These are phyloP conservation scores for Neurospora tetraspora DNA, from an alignment of 495 filamentous ascomycete species.

Conservation along the genomic window DNA sequence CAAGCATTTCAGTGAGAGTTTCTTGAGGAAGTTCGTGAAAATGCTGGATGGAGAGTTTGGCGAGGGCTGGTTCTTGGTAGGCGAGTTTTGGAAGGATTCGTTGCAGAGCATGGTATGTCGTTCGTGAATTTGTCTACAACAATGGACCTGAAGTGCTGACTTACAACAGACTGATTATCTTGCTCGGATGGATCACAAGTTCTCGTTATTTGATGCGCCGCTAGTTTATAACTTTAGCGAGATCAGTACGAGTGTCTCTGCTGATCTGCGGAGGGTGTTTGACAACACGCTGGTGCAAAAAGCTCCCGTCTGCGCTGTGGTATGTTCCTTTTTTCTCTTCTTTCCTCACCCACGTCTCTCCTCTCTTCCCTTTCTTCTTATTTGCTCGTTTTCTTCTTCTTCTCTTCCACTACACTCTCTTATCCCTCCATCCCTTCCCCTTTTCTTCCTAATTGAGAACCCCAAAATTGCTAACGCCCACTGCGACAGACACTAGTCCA, in stretches of 20 bases:
- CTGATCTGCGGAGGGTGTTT: constrained; percentile 54
- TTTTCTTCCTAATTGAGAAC: not conserved
- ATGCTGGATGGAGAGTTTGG: constrained; percentile 41
- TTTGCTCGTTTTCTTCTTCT: too few relatives aligned
- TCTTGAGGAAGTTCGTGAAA: constrained; percentile 50
- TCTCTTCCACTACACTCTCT: not conserved
- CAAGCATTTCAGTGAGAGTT: constrained; percentile 59
- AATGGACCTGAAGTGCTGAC: not conserved
- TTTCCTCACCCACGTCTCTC: not conserved
- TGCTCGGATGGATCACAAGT: constrained; percentile 43
- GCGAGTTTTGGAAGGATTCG: constrained; percentile 60
- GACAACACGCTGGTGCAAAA: constrained; percentile 47
- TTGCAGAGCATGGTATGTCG: constrained; percentile 31
- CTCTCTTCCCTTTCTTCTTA: too few relatives aligned
- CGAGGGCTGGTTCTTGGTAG: constrained; percentile 53
- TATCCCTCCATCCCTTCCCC: not conserved
- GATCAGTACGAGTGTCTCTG: constrained; percentile 38
- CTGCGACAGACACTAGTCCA: constrained; percentile 33
- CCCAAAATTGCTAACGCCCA: not conserved
- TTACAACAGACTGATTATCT: constrained; percentile 36
- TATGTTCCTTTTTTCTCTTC: constrained; percentile 19
- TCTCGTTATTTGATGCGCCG: constrained; percentile 57
- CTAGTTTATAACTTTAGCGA: constrained; percentile 55
- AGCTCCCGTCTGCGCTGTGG: constrained; percentile 51
- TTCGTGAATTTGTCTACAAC: not conserved